A percentile compares a stretch with the other conserved stretches of the same genome.
Evolutionary conservation across 2,329 filamentous ascomycete genomes (phyloP).

Genomic region (Blastomyces percursus): DNA sequence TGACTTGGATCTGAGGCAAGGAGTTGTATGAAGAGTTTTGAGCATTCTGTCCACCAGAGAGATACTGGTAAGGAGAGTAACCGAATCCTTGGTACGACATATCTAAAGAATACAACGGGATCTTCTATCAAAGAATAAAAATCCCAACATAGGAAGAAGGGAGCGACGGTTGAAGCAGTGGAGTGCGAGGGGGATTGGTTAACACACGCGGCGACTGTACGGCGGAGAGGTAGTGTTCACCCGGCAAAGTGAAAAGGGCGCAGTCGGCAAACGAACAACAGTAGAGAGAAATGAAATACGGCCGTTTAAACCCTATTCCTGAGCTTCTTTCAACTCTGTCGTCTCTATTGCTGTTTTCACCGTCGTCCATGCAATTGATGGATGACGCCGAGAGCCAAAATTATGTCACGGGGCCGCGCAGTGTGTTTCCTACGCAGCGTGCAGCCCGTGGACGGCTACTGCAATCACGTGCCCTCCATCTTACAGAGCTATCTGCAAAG

Average conservation of each 20-base stretch:
- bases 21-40: slow-evolving; percentile 5
- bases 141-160: background rate
- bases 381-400: background rate
- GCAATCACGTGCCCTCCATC: no score
- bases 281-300: background rate
- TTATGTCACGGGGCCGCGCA: background rate
- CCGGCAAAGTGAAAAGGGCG: background rate
- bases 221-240: background rate
- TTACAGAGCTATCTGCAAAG: no score
- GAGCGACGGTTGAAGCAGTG: background rate
- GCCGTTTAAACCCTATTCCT: background rate
- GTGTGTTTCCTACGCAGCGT: no score
- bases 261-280: background rate
- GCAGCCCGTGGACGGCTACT: no score
- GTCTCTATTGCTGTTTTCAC: background rate
- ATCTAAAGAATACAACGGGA: background rate
- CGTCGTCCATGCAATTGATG: no score
- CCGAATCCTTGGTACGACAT: slow-evolving; percentile 15
- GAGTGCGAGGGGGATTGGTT: background rate
- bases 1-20: slow-evolving; percentile 3
- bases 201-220: background rate
- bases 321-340: background rate
- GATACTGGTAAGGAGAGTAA: slow-evolving; percentile 10
- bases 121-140: background rate
- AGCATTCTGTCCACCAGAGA: slow-evolving; percentile 4